These are phyloP conservation scores for Taiozyma sp. DNA, from an alignment of 1,139 yeast genomes.

Conservation along the genomic window DNA sequence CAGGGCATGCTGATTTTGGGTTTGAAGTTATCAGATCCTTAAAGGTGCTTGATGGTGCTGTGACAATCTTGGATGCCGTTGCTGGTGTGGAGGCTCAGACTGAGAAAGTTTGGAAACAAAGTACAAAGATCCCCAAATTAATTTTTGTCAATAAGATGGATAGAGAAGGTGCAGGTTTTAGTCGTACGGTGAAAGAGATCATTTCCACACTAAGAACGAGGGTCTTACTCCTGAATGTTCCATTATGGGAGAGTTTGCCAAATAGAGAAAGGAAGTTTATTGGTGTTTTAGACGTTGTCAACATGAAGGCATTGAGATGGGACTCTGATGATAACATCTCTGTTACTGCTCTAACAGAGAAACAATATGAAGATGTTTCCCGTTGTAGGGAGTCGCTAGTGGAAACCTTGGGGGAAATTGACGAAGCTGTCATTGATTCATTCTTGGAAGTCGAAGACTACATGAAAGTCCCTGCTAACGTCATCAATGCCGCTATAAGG, in stretches of 20 bases:
- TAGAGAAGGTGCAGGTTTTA: conserved; percentile 90
- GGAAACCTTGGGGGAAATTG: conserved; percentile 78
- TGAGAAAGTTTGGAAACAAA: conserved; percentile 94
- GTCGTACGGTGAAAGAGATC: conserved; percentile 82
- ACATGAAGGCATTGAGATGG: conserved; percentile 66
- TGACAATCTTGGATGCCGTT: conserved; percentile 87
- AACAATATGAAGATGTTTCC: conserved; percentile 39
- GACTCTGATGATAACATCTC: conserved; percentile 47
- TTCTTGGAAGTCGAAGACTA: conserved; percentile 72
- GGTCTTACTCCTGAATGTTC: conserved; percentile 73
- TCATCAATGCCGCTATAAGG: conserved; percentile 55
- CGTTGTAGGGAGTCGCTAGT: conserved; percentile 69
- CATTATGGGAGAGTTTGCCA: conserved; percentile 46
- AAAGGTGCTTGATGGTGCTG: conserved; percentile 90
- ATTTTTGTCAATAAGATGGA: conserved; percentile 94
- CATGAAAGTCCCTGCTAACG: conserved; percentile 47
- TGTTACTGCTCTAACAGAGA: conserved; percentile 42
- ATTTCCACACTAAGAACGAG: conserved; percentile 72
- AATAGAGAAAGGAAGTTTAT: conserved; percentile 43
- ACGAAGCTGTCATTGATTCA: conserved; percentile 70
- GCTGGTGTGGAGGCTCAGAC: conserved; percentile 99
- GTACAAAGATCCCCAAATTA: conserved; percentile 65
- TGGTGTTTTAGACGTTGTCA: conserved; percentile 83
- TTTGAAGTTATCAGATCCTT: conserved; percentile 90
- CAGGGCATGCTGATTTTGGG: conserved; percentile 97